Base-by-base conservation (phyloP, 768 basidiomycete genomes). In the Boletus edulis region DNA sequence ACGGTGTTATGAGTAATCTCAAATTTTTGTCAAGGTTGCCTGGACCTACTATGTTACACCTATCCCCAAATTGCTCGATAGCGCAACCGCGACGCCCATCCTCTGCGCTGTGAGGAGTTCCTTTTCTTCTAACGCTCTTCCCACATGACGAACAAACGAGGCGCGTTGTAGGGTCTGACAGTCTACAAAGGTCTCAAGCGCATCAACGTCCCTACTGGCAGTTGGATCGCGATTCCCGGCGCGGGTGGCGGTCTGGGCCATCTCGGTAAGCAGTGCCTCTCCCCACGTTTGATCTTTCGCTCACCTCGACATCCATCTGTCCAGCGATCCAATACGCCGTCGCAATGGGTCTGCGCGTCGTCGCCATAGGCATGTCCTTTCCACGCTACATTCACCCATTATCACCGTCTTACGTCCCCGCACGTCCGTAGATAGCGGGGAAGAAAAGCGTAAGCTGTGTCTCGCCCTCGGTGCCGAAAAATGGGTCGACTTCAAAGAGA, bases 161-260 rank as follows among this genome's bases (percentile, higher is more conserved):
- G 12, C 15, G 9, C 11, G 12, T 29, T 37, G 12, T 34, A 69
- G 61, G 76, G 74, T 22, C 60, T 81, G 20, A 79, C 79, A 1
- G 78, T 76, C 35, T 81, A 76, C 60, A 76, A 75, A 57, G 80
- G 72, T 1, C 64, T 81, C 55, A 80, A 76, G 62, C 61, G 65
- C 22, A 60, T 73, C 41, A 62, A 65, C 43, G 54, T 60, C 34
- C 69, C 62, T 20, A 57, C 69, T 1, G 78, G 77, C 10, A 72
- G 81, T 31, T 73, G 64, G 63, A 56, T 78, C 32, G 71, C 70
- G n/a, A 67, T 77, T n/a, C 61, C 74, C 3, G 75, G 75, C 11
- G 75, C 75, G 3, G 73, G 70, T 5, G 72, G 71, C 17, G 78
- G 76, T 47, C 69, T 79, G 17, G 78, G 78, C 12, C 76, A 76